Percentiles rank a stretch among this genome's conserved stretches.
Evolutionary conservation across 2,329 filamentous ascomycete genomes (phyloP).

Genomic region (Diaporthe helianthi): DNA sequence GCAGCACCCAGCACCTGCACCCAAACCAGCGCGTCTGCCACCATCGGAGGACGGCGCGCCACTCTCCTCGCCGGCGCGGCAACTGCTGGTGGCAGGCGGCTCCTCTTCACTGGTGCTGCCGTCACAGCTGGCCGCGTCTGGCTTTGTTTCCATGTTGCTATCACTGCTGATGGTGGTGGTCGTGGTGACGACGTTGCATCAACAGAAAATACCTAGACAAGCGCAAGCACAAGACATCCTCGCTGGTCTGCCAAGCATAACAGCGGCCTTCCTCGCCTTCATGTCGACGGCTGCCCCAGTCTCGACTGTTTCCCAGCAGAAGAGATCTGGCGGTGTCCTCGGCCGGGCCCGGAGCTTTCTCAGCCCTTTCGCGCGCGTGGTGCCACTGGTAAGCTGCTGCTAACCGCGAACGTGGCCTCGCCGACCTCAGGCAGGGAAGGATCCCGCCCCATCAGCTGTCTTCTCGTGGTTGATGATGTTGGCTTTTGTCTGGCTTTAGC

Average conservation of each 20-base stretch:
- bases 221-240: constrained; percentile 11
- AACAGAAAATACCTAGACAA: constrained; percentile 13
- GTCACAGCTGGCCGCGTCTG: constrained; percentile 31
- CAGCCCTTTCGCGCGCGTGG: neutral
- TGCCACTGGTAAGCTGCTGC: constrained; percentile 22
- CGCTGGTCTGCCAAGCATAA: constrained; percentile 5
- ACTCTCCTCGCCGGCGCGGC: constrained; percentile 29
- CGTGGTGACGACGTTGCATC: constrained; percentile 31
- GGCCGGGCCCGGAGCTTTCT: constrained; percentile 5
- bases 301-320: neutral
- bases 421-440: neutral
- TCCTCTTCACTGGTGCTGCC: neutral
- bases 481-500: constrained; percentile 21
- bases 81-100: constrained; percentile 20
- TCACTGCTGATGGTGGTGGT: constrained; percentile 30
- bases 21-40: constrained; percentile 6
- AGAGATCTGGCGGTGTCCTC: constrained; percentile 3
- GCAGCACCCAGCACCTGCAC: constrained; percentile 23
- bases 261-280: constrained; percentile 13
- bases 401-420: neutral
- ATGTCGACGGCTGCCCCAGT: constrained; percentile 27
- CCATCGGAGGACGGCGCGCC: neutral
- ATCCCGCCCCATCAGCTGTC: neutral
- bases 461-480: neutral
- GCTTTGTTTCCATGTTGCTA: constrained; percentile 34